Evolutionary conservation across 2,329 filamentous ascomycete genomes (phyloP).

Genomic region (Exophiala phaeomuriformis): DNA sequence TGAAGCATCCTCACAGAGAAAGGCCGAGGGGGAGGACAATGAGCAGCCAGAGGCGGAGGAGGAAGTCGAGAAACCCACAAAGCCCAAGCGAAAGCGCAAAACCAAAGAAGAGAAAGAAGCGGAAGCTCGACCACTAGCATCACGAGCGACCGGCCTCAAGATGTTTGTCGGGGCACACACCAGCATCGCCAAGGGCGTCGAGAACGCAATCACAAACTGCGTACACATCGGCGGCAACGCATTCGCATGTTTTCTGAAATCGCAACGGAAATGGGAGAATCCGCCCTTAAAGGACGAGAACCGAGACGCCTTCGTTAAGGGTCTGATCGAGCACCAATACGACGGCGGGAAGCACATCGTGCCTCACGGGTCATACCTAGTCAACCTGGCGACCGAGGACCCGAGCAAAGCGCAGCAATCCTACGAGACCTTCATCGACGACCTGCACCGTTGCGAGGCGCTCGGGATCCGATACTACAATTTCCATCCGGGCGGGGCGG

Average conservation of each 20-base stretch:
- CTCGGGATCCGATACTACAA: conserved; percentile 92
- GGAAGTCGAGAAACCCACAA: conserved; percentile 20
- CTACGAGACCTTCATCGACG: conserved; percentile 78
- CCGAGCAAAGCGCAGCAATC: conserved; percentile 73
- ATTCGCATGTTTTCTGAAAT: conserved; percentile 92
- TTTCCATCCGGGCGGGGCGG: conserved; percentile 86
- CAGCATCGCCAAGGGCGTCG: conserved; percentile 83
- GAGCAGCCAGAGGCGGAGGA: conserved; percentile 3
- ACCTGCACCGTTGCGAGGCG: conserved; percentile 73
- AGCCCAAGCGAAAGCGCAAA: conserved; percentile 41
- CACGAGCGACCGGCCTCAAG: conserved; percentile 62
- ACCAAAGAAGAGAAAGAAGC: conserved; percentile 51
- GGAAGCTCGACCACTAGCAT: conserved; percentile 57
- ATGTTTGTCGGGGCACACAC: conserved; percentile 92
- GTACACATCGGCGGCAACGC: conserved; percentile 77
- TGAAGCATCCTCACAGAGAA: neutral
- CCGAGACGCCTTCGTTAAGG: conserved; percentile 59
- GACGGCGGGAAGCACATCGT: conserved; percentile 65
- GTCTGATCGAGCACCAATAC: conserved; percentile 63
- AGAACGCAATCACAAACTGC: conserved; percentile 76
- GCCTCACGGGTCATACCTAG: conserved; percentile 91
- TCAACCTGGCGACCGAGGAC: conserved; percentile 87
- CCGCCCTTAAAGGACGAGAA: conserved; percentile 65
- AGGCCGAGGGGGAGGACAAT: too few relatives aligned
- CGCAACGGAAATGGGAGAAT: conserved; percentile 88